These are phyloP conservation scores for Luffa acutangula DNA, from an alignment of 306 rosid genomes.

Conservation along the genomic window DNA sequence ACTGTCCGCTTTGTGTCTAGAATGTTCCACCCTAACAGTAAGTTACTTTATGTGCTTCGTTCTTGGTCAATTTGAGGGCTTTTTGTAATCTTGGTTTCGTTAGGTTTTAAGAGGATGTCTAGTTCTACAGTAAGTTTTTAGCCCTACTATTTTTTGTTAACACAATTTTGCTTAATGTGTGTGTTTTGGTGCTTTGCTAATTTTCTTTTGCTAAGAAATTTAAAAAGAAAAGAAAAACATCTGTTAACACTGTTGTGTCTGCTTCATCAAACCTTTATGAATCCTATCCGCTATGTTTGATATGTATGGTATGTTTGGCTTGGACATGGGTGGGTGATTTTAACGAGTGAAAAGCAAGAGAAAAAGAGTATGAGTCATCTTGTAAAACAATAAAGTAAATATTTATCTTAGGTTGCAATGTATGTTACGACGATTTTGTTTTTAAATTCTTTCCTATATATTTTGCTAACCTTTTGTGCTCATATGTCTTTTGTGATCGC, in stretches of 20 bases:
- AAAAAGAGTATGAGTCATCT: background rate
- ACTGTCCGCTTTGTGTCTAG: slow-evolving; percentile 84
- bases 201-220: background rate
- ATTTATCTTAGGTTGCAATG: background rate
- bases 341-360: background rate
- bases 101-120: background rate
- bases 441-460: background rate
- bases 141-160: background rate
- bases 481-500: background rate
- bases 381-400: background rate
- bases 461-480: background rate
- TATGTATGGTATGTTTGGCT: background rate
- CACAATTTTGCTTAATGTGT: background rate
- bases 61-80: background rate
- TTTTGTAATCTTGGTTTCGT: background rate
- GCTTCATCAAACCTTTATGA: background rate
- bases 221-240: background rate
- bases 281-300: background rate
- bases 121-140: background rate
- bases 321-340: background rate
- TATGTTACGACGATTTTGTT: background rate
- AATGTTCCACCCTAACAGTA: slow-evolving; percentile 92
- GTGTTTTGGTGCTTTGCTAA: background rate
- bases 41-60: slow-evolving; percentile 17
- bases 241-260: background rate